These are phyloP conservation scores for Talaromyces sp. DNA, from an alignment of 2,329 filamentous ascomycete genomes.

Conservation along the genomic window DNA sequence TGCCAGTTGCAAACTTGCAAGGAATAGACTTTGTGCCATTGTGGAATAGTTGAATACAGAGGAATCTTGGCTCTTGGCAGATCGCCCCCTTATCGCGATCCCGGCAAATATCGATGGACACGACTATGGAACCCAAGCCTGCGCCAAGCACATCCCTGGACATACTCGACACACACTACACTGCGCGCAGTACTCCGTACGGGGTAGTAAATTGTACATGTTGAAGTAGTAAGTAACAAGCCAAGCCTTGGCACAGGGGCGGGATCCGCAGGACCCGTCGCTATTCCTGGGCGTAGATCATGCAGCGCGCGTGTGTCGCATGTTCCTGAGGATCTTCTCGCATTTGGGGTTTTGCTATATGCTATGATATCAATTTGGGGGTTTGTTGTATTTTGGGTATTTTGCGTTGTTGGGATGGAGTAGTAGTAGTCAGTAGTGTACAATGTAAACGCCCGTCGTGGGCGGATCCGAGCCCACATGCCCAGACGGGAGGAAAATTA, in stretches of 20 bases:
- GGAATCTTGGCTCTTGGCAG: background rate
- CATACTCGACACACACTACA: too few species aligned
- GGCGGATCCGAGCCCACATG: background rate
- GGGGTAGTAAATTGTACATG: too few species aligned
- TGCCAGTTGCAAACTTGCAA: too few species aligned
- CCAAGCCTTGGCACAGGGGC: background rate
- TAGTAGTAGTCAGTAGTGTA: too few species aligned
- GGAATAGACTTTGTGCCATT: too few species aligned
- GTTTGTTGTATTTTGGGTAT: too few species aligned
- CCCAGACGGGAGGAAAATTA: background rate
- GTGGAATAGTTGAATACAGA: background rate
- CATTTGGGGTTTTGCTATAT: too few species aligned
- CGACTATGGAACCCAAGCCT: background rate
- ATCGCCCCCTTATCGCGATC: background rate
- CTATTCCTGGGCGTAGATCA: conserved; percentile 11
- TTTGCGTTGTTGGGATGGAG: too few species aligned
- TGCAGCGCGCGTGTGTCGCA: background rate
- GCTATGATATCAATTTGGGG: too few species aligned
- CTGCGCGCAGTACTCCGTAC: too few species aligned
- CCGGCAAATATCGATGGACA: background rate
- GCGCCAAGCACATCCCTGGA: background rate
- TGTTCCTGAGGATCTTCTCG: background rate
- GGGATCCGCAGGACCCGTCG: conserved; percentile 9
- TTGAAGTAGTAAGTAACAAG: background rate
- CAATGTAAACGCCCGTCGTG: too few species aligned